Evolutionary conservation across 225 moss, liverwort and hornwort genomes (phyloP).

Genomic region (Polytrichum formosum): DNA sequence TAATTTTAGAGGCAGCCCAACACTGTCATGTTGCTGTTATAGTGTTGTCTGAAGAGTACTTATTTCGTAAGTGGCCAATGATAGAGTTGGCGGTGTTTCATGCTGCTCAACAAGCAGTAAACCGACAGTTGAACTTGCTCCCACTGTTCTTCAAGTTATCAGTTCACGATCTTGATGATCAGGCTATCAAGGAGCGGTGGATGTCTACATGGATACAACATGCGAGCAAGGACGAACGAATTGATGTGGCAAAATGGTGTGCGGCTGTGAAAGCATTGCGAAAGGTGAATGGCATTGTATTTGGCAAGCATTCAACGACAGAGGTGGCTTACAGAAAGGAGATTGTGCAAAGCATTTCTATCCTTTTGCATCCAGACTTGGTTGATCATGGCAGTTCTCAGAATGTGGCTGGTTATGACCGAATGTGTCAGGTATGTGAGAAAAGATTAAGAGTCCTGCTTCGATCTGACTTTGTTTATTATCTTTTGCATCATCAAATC

Average conservation of each 20-base stretch:
- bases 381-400: too few relatives aligned
- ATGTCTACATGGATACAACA: neutral
- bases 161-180: neutral
- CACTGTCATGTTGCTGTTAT: neutral
- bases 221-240: neutral
- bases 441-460: too few relatives aligned
- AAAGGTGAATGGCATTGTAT: too few relatives aligned
- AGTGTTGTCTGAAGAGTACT: neutral
- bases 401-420: too few relatives aligned
- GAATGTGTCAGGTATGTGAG: too few relatives aligned
- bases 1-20: neutral
- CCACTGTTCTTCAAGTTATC: conserved; percentile 7
- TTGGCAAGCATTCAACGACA: too few relatives aligned
- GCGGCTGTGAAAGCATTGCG: neutral
- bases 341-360: too few relatives aligned
- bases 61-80: neutral
- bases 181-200: neutral
- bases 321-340: too few relatives aligned
- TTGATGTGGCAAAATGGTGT: conserved; percentile 7
- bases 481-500: too few relatives aligned
- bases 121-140: conserved; percentile 3
- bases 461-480: too few relatives aligned
- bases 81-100: neutral
- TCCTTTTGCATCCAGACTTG: too few relatives aligned
- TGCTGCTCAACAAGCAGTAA: neutral